Percentiles rank a stretch among this genome's conserved stretches.
Conservation (phyloP, 768 basidiomycete species). For the Russula vinacea region DNA sequence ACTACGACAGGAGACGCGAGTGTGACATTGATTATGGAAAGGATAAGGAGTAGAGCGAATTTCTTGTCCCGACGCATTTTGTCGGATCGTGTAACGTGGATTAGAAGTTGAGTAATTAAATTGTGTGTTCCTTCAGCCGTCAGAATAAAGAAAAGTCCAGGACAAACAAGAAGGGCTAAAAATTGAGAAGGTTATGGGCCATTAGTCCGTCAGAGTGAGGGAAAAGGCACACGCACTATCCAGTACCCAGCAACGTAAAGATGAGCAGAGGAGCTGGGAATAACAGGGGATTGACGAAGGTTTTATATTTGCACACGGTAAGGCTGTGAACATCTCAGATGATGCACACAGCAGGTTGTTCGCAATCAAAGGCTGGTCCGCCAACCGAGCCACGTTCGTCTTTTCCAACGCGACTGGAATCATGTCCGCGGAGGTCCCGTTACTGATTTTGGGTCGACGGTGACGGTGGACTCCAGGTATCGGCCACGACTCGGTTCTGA, state of each 20-base stretch:
- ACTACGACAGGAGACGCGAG: not conserved
- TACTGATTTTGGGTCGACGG: too few relatives aligned
- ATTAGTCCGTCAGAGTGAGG: not conserved
- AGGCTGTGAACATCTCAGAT: too few relatives aligned
- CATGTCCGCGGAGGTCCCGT: too few relatives aligned
- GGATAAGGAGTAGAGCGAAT: not conserved
- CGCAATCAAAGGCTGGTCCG: too few relatives aligned
- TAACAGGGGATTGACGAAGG: too few relatives aligned
- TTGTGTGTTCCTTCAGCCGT: not conserved
- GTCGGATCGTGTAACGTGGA: too few relatives aligned
- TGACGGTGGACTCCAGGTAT: too few relatives aligned
- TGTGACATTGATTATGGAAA: not conserved
- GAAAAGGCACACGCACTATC: slow-evolving; percentile 7
- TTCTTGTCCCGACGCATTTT: slow-evolving; percentile 6
- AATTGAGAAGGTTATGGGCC: not conserved
- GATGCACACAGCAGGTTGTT: too few relatives aligned
- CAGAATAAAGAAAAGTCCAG: not conserved
- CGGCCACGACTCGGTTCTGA: too few relatives aligned
- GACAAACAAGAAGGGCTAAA: not conserved
- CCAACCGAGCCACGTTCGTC: too few relatives aligned
- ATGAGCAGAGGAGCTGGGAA: slow-evolving; percentile 6
- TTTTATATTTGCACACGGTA: slow-evolving; percentile 13
- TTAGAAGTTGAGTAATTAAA: not conserved
- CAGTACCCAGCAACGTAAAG: slow-evolving; percentile 8
- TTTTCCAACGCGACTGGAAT: too few relatives aligned